Conservation (phyloP, 371 early-diverging fungal genomes). For the Dichotomocladium elegans region DNA sequence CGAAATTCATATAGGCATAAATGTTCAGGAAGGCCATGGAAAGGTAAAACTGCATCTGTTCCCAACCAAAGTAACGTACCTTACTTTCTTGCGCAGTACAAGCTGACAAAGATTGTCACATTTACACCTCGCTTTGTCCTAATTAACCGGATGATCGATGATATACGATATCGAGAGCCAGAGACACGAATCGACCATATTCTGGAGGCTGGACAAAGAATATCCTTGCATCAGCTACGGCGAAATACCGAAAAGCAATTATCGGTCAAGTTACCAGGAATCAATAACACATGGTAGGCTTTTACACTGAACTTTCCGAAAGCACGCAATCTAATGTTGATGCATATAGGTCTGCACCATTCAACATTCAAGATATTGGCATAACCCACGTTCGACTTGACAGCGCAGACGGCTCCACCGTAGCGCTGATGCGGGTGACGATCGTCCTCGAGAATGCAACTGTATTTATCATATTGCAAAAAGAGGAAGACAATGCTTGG, state of each 20-base stretch:
- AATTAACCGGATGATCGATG: conserved; percentile 73
- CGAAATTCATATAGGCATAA: conserved; percentile 81
- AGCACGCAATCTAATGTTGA: not conserved
- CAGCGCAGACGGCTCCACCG: conserved; percentile 43
- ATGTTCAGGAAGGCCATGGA: conserved; percentile 75
- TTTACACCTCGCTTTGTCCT: conserved; percentile 90
- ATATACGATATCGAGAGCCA: conserved; percentile 74
- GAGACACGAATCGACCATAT: conserved; percentile 50
- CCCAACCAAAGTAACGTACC: too few relatives aligned
- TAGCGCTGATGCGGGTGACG: conserved; percentile 74
- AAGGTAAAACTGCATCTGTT: too few relatives aligned
- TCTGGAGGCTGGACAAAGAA: conserved; percentile 55
- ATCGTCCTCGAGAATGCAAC: conserved; percentile 84
- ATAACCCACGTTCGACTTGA: conserved; percentile 75
- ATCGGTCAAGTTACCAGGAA: conserved; percentile 66
- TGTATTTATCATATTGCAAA: conserved; percentile 79
- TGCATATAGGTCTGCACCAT: conserved; percentile 76
- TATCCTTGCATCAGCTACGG: conserved; percentile 69
- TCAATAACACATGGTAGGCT: conserved; percentile 72
- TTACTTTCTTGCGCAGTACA: conserved; percentile 22
- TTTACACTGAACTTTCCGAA: too few relatives aligned
- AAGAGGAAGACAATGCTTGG: conserved; percentile 78
- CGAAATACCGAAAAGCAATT: conserved; percentile 63
- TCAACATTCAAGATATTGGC: conserved; percentile 87
- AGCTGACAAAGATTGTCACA: conserved; percentile 83